Percentiles rank a stretch among this genome's conserved stretches.
These are phyloP conservation scores for Tulasnella sp. DNA, from an alignment of 768 basidiomycete genomes.

Conservation along the genomic window DNA sequence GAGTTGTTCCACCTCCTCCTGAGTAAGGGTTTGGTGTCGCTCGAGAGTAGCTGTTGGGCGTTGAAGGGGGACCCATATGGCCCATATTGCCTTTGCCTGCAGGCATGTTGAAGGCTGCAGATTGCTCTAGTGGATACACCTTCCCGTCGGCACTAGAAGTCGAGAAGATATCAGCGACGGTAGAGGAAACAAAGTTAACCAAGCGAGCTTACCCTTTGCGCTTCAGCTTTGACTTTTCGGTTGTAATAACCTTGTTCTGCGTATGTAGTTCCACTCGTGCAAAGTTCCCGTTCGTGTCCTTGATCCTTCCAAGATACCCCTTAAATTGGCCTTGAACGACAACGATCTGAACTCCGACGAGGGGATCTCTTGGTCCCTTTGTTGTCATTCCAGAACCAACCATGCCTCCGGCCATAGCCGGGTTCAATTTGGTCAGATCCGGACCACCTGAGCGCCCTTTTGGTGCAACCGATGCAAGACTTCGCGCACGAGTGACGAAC, in stretches of 20 bases:
- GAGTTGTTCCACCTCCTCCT: conserved; percentile 26
- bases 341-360: conserved; percentile 70
- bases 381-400: conserved; percentile 70
- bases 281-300: conserved; percentile 82
- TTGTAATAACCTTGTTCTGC: conserved; percentile 80
- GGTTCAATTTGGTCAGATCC: conserved; percentile 91
- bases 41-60: conserved; percentile 18
- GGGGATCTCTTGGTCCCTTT: conserved; percentile 61
- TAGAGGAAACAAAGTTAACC: not conserved
- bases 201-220: conserved; percentile 53
- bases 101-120: not conserved
- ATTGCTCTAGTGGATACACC: not conserved
- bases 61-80: not conserved
- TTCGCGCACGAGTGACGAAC: conserved; percentile 82
- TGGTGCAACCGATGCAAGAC: conserved; percentile 76
- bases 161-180: not conserved
- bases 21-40: conserved; percentile 50
- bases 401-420: conserved; percentile 68
- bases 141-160: conserved; percentile 7
- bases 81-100: not conserved
- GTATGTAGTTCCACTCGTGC: conserved; percentile 87
- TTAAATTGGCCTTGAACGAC: conserved; percentile 86
- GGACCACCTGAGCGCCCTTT: conserved; percentile 54
- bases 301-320: conserved; percentile 84
- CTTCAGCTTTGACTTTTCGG: conserved; percentile 72